Base-by-base conservation (phyloP, 2,329 filamentous ascomycete species). In the Fusarium albosuccineum region DNA sequence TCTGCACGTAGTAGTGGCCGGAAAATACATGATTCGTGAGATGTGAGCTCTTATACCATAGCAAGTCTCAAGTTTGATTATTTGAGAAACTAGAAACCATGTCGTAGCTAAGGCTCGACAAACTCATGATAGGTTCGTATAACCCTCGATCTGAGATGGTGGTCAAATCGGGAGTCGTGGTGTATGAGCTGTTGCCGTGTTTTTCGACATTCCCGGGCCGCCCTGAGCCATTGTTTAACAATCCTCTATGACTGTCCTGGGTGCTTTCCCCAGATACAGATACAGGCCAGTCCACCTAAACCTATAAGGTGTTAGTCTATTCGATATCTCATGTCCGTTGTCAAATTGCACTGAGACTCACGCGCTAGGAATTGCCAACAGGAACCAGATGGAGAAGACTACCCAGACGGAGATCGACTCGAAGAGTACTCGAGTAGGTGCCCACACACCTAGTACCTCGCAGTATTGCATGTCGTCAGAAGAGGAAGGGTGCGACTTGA, bases 221-320 rank as follows among this genome's bases (percentile, higher is more conserved):
- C 22, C 22, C 22, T 22, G 22, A 22, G 22, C 22, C 22, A 22
- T 33, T 33, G 30, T 9, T 33, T 33, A 33, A 33, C 30, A 37
- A 37, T 37, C 37, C 14, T 40, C 37, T 8, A 16, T 16, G 9
- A 9, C 14, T 9, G n/a, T 40, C n/a, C n/a, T 9, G 3, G 37
- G 16, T 14, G 16, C 5, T 17, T n/a, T 40, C n/a, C 37, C 30
- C n/a, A 49, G 14, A 33, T 22, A 33, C 13, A 26, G 6, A 16
- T 60, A 29, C 30, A 33, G 33, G 11, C 4, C 5, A 29, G 17
- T 26, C 44, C 30, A 50, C 13, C 27, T 33, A 29, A 50, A 9
- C 29, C 42, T 62, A 34, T 33, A 37, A 8, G 22, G 11, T 10
- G 49, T 46, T n/a, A 62, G 49, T 9, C 50, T 33, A 10, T 42